These are phyloP conservation scores for Lipomyces yamadae DNA, from an alignment of 805 yeast species.

Conservation along the genomic window DNA sequence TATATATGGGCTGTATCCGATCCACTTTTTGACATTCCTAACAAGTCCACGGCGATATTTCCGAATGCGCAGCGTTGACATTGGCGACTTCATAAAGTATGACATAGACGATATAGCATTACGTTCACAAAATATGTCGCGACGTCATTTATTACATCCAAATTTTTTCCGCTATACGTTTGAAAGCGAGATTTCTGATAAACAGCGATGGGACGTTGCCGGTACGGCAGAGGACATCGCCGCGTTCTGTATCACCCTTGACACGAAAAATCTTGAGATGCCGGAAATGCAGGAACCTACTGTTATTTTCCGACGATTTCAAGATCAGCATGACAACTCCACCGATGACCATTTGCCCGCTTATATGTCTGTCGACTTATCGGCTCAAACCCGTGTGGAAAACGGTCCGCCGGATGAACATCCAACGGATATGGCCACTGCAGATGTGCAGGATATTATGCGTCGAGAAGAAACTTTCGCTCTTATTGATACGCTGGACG, in stretches of 20 bases:
- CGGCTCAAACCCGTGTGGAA: constrained; percentile 4
- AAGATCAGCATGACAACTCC: constrained; percentile 26
- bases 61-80: constrained; percentile 30
- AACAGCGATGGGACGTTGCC: constrained; percentile 42
- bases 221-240: constrained; percentile 49
- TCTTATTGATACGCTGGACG: constrained; percentile 16
- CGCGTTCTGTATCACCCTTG: constrained; percentile 43
- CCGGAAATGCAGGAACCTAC: constrained; percentile 32
- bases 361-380: constrained; percentile 5
- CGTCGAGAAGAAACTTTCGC: not conserved
- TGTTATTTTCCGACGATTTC: constrained; percentile 32
- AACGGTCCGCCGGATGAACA: constrained; percentile 1
- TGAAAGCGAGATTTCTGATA: constrained; percentile 47
- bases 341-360: constrained; percentile 10
- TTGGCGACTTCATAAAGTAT: constrained; percentile 31
- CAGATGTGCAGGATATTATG: not conserved
- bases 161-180: constrained; percentile 49
- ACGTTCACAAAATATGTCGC: constrained; percentile 43
- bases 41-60: constrained; percentile 51
- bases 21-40: constrained; percentile 53
- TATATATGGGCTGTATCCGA: constrained; percentile 63
- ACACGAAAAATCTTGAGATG: constrained; percentile 34
- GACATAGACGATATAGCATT: constrained; percentile 46
- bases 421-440: too few relatives aligned
- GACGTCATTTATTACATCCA: constrained; percentile 56